These are phyloP conservation scores for Phytophthora pini DNA, from an alignment of 352 stramenopile genomes.

Conservation along the genomic window DNA sequence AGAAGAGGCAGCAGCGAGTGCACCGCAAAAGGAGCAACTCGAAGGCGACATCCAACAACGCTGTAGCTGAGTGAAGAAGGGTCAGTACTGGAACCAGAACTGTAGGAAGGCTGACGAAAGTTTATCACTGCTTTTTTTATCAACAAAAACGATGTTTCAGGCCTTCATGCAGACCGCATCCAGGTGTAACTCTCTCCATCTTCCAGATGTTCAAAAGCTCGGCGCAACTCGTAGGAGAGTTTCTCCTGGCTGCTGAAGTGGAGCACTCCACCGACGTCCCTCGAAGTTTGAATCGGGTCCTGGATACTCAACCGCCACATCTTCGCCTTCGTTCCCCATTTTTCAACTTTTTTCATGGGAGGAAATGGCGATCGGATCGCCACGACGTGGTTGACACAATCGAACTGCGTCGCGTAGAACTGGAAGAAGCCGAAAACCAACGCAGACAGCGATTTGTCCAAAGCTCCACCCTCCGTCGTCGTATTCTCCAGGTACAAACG, in stretches of 20 bases:
- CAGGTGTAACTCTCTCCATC: slow-evolving; percentile 54
- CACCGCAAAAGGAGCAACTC: slow-evolving; percentile 19
- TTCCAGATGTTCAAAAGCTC: slow-evolving; percentile 48
- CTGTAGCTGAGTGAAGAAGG: slow-evolving; percentile 17
- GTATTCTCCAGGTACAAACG: neutral
- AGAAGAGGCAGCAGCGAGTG: slow-evolving; percentile 33
- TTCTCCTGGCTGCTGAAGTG: slow-evolving; percentile 57
- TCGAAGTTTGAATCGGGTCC: slow-evolving; percentile 72
- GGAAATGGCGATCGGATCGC: neutral
- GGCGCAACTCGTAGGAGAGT: slow-evolving; percentile 62
- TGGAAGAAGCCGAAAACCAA: neutral
- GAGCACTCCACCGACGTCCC: slow-evolving; percentile 75
- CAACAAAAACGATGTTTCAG: slow-evolving; percentile 4
- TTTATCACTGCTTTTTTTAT: slow-evolving; percentile 16
- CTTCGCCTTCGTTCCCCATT: slow-evolving; percentile 20
- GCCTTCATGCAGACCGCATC: slow-evolving; percentile 26
- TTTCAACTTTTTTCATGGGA: neutral
- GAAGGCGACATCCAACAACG: slow-evolving; percentile 22
- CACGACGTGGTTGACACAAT: neutral
- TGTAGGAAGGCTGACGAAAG: neutral
- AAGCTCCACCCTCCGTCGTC: neutral
- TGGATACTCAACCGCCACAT: slow-evolving; percentile 84
- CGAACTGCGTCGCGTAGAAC: neutral
- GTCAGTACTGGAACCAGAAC: slow-evolving; percentile 1
- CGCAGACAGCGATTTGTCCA: neutral